Percentiles rank a stretch among this genome's conserved stretches.
These are phyloP conservation scores for Elasticomyces elasticus DNA, from an alignment of 495 filamentous ascomycete genomes.

Conservation along the genomic window DNA sequence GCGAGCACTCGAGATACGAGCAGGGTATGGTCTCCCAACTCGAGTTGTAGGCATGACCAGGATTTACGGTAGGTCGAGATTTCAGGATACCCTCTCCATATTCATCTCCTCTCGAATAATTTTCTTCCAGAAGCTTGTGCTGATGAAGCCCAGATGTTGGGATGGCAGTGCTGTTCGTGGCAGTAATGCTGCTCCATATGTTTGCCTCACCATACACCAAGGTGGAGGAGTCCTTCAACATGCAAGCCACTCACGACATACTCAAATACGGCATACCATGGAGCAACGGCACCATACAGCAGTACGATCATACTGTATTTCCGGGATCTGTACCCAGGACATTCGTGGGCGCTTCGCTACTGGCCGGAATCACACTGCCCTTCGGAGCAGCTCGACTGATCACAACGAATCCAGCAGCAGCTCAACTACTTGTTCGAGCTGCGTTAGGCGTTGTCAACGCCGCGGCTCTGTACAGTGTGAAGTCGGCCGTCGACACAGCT, in stretches of 20 bases:
- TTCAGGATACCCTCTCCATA: neutral
- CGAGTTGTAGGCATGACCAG: neutral
- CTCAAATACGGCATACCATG: conserved; percentile 63
- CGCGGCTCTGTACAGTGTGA: conserved; percentile 52
- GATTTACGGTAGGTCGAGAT: neutral
- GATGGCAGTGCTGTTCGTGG: conserved; percentile 44
- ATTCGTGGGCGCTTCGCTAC: conserved; percentile 66
- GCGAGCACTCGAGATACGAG: conserved; percentile 13
- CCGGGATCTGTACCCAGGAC: conserved; percentile 85
- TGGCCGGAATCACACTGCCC: conserved; percentile 61
- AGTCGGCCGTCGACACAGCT: conserved; percentile 48
- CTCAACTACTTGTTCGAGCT: conserved; percentile 57
- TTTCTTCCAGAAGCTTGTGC: too few relatives aligned
- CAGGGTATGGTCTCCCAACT: neutral
- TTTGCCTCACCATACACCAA: conserved; percentile 83
- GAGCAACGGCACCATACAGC: conserved; percentile 37
- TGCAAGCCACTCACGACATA: conserved; percentile 91
- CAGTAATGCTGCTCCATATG: conserved; percentile 65
- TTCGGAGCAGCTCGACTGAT: conserved; percentile 27
- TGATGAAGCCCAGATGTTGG: conserved; percentile 1
- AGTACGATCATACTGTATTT: conserved; percentile 88
- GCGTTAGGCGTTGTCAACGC: conserved; percentile 75
- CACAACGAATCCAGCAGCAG: neutral
- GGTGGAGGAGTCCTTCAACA: conserved; percentile 97
- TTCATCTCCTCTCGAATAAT: too few relatives aligned